Base-by-base conservation (phyloP, 345 rosid genomes). In the Pistacia integerrima region DNA sequence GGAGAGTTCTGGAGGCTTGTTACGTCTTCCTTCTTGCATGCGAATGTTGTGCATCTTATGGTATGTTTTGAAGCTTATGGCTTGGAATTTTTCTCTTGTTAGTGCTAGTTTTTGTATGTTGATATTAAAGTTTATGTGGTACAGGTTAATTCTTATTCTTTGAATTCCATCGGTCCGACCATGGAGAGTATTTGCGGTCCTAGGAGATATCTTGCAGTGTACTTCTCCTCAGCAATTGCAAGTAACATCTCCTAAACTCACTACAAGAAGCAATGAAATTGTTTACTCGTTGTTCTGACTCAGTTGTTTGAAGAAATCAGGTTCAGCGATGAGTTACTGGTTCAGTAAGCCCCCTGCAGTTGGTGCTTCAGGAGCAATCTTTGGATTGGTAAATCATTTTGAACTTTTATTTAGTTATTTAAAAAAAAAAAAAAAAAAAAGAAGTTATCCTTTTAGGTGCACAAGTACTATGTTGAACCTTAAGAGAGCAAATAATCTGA, bases 281-380 rank as follows among this genome's bases (percentile, higher is more conserved):
- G 54, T 57, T 83, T 73, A 46, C 78, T 67, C 13, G 28, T 64
- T 79, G 61, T 69, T 79, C 86, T 80, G 75, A 85, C 85, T 76
- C 55, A 44, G 6, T 77, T 82, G 14, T 78, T 80, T 76, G 75
- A 82, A 78, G 86, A 76, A 83, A 83, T 58, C 84, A 91, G 99
- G 97, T 90, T 89, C 96, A 33, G 85, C 92, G 33, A 83, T 84
- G 80, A 95, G 98, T 82, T 95, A 91, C 74, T 77, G 82, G 83
- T 83, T 93, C 68, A 84, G 86, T 86, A 89, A 88, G 81, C 77
- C 85, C 8, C 92, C 99, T 54, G 86, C 98, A 17, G 92, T 93
- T 71, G 99, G 99, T 78, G 97, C 98, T 56, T 95, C 99, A 0
- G 98, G 99, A 69, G 96, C 97, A 64, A 90, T 95, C 77, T 90